Evolutionary conservation across 2,329 filamentous ascomycete genomes (phyloP).

Genomic region (Arthrinium puccinioides): DNA sequence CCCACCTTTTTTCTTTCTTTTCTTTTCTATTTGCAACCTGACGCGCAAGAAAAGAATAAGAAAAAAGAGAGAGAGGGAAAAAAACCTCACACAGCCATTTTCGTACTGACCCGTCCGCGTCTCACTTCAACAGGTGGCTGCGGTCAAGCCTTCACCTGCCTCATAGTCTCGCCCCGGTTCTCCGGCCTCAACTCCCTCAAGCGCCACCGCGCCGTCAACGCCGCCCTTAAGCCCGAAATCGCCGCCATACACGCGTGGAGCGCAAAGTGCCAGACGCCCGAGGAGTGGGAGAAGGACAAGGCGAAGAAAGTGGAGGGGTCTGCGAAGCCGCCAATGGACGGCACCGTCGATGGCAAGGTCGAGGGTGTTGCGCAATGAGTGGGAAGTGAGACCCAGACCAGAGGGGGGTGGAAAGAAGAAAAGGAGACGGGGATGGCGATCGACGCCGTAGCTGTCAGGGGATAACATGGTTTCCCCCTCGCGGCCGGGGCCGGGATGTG

Average conservation of each 20-base stretch:
- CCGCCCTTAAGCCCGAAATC: conserved; percentile 77
- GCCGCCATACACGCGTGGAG: conserved; percentile 92
- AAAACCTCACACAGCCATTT: no score
- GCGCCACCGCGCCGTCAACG: conserved; percentile 80
- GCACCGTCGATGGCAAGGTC: conserved; percentile 35
- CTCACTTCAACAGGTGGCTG: conserved; percentile 42
- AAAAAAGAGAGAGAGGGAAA: no score
- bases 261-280: conserved; percentile 85
- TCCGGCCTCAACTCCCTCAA: conserved; percentile 69
- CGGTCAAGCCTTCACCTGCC: conserved; percentile 52
- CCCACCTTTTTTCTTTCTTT: background rate
- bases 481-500: no score
- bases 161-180: conserved; percentile 60
- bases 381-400: background rate
- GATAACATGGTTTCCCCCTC: no score
- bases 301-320: conserved; percentile 13
- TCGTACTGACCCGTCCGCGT: background rate
- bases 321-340: conserved; percentile 31
- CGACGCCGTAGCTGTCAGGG: no score
- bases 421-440: background rate
- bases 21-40: background rate
- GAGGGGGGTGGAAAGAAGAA: no score
- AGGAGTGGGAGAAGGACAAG: conserved; percentile 71
- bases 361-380: conserved; percentile 11
- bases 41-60: background rate